phyloP scores from a whole-genome alignment of 345 rosid genomes.

The Rhodamnia argentea region DNA sequence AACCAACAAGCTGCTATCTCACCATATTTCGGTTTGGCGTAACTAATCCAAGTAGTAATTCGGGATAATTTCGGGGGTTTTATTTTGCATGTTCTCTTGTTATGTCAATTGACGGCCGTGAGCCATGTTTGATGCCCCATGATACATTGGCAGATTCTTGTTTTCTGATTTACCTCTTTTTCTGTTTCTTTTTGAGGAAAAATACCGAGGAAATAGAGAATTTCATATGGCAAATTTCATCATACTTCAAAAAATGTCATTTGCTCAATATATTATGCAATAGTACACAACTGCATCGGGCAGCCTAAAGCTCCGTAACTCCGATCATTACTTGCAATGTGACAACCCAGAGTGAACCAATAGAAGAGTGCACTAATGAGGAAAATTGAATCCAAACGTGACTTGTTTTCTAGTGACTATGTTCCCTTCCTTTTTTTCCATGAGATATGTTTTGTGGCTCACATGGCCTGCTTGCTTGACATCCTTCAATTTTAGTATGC shows the following conservation, averaged over 20 bases:
- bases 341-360: too few relatives aligned
- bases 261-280: slow-evolving; percentile 36
- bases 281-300: slow-evolving; percentile 32
- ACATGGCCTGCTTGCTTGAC: too few relatives aligned
- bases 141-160: not conserved
- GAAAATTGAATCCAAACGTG: too few relatives aligned
- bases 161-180: not conserved
- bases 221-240: not conserved
- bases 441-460: too few relatives aligned
- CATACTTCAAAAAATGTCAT: slow-evolving; percentile 26
- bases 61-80: not conserved
- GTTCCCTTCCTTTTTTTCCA: too few relatives aligned
- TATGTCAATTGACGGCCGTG: not conserved
- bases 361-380: too few relatives aligned
- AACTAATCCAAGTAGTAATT: not conserved
- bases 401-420: too few relatives aligned
- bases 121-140: not conserved
- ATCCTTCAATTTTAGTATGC: too few relatives aligned
- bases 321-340: too few relatives aligned
- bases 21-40: not conserved
- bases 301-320: too few relatives aligned
- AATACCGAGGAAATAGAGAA: not conserved
- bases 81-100: not conserved
- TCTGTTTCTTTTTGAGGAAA: not conserved
- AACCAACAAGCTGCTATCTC: not conserved